These are phyloP conservation scores for Gossypium aridum DNA, from an alignment of 441 rosid genomes.

Conservation along the genomic window DNA sequence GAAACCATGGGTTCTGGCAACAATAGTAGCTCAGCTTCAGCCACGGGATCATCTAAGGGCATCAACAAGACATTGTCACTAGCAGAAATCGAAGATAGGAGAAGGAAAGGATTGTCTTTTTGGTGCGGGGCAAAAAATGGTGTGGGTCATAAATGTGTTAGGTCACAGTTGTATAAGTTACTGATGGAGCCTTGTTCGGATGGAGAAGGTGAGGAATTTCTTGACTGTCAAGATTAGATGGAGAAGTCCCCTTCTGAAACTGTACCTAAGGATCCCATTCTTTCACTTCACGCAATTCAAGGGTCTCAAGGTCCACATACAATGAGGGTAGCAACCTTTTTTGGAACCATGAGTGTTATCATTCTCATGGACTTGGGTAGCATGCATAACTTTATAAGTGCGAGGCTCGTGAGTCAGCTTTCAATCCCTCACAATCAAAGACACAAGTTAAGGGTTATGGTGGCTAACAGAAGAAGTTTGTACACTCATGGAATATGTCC, in stretches of 20 bases:
- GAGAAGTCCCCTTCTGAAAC: background rate
- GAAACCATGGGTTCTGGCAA: background rate
- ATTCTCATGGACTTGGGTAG: background rate
- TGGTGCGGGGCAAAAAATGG: background rate
- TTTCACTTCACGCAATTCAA: background rate
- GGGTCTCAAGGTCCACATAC: background rate
- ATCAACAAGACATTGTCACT: background rate
- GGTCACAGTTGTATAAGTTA: background rate
- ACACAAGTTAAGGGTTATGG: background rate
- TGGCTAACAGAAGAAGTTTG: background rate
- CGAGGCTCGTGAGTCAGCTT: background rate
- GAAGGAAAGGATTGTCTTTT: background rate
- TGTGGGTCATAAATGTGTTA: background rate
- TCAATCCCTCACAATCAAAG: background rate
- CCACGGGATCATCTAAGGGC: background rate
- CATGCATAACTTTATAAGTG: background rate
- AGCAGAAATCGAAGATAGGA: background rate
- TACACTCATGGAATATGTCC: background rate
- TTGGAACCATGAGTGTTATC: background rate
- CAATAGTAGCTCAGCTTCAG: background rate
- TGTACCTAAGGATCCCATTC: background rate
- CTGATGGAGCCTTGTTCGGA: background rate
- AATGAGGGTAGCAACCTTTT: background rate
- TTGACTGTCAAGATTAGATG: background rate
- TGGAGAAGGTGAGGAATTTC: background rate